Base-by-base conservation (phyloP, 495 filamentous ascomycete genomes). In the Podospora australis region DNA sequence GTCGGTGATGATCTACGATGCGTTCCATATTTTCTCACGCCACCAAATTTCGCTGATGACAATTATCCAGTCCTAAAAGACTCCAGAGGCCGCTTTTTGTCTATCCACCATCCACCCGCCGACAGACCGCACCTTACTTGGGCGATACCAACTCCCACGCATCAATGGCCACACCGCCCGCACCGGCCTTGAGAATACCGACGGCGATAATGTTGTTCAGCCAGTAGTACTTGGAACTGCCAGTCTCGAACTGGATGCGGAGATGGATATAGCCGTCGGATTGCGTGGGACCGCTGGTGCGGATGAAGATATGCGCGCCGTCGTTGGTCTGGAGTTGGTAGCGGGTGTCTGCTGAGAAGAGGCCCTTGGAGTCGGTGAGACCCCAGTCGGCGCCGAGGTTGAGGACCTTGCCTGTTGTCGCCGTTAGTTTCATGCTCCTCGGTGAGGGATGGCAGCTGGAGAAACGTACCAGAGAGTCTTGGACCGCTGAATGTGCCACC, bases 351-450 rank as follows among this genome's bases (percentile, higher is more conserved):
- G 58, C 58, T 6, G 43, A 46, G 50, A 57, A 59, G 30, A 43
- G 47, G 1, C 58, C 58, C 23, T 44, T 45, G 19, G 10, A 22
- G 56, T 61, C 58, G 28, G 48, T 22, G 3, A 64, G 46, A 6
- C 55, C 58, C 60, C 60, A 64, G 49, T 59, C 60, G 7, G 60
- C 60, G 24, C 60, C 60, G 20, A 63, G 57, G 35, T 58, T 36
- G 35, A 55, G 49, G n/a, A 63, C 49, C 20, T 54, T 63, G 44
- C 60, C 60, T 63, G n/a, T 21, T 1, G 3, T 8, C 2, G 2
- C 20, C 20, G n/a, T 42, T 9, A 43, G 44, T 45, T 10, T 25
- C 39, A 4, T 21, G 17, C 10, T n/a, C n/a, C n/a, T 21, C 8
- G 17, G 6, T 19, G 16, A 20, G 20, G 17, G 11, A 13, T 25